Evolutionary conservation across 495 filamentous ascomycete species (phyloP), one percentile per base, ranked within the genome.

Genomic region (Aspergillus saccharolyticus): DNA sequence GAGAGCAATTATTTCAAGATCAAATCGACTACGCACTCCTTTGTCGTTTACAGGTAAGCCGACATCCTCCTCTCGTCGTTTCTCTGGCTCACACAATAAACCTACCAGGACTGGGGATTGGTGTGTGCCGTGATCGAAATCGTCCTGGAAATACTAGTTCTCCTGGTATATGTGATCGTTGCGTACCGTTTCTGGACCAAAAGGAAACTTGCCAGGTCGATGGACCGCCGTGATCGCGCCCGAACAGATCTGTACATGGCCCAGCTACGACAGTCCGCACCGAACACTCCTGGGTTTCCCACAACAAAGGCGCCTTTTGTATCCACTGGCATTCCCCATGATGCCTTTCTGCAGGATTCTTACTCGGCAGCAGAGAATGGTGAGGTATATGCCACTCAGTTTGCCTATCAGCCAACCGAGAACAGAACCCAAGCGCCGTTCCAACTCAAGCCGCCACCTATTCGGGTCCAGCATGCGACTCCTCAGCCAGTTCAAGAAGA

Each of bases 181-280:
- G 96, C 96, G 78, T 97, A 94, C 80, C 89, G 94, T 62, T 89
- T 96, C 80, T 94, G 90, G 82, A 89, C 89, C 56, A 99, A 99
- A 80, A 88, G 89, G 68, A 84, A 85, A 64, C 89, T 99, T 55
- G 87, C 86, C 71, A 97, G 96, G 77, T 89, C 90, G 52, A 97
- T 99, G 93, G 89, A 96, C 71, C 75, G 87, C 65, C 92, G 94
- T 63, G 94, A 99, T 80, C 87, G 86, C 65, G 94, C 94, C 62
- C 88, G 94, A 56, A 89, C 86, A 62, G 91, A 96, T 68, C 80
- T 98, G 55, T 97, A 97, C 78, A 90, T 97, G 53, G 94, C 93
- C 46, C 94, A 97, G 66, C 84, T 97, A 7, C 90, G 86, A 9
- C 91, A 97, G 73, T 96, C 93, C 19, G 91, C 91, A 12, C 92